Conservation (phyloP, 176 grass and related monocot species). For the Oryza meyeriana region DNA sequence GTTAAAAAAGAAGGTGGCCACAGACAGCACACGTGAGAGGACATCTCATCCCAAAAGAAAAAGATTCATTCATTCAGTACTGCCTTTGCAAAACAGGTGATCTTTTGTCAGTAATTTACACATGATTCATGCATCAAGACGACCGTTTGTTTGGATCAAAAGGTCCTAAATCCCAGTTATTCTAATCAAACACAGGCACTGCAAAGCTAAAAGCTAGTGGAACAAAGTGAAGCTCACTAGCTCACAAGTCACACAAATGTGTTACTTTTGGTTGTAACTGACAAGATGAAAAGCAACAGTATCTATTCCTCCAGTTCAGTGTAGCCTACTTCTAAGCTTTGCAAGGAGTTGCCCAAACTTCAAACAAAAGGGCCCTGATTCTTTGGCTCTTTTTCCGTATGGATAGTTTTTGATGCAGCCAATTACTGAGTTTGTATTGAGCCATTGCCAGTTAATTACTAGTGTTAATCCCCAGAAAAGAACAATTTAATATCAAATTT, state of each 20-base stretch:
- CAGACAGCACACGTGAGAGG: conserved; percentile 29
- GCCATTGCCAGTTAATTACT: background rate
- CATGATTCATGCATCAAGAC: background rate
- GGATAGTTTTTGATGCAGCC: background rate
- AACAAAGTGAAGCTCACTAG: background rate
- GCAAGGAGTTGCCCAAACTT: background rate
- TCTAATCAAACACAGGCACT: background rate
- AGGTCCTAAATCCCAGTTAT: background rate
- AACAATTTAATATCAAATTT: background rate
- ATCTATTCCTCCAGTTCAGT: conserved; percentile 1
- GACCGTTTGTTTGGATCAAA: background rate
- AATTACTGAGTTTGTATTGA: background rate
- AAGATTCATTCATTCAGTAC: background rate
- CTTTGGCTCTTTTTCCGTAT: background rate
- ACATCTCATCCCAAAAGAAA: conserved; percentile 1
- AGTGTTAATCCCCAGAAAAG: background rate
- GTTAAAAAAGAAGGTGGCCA: background rate
- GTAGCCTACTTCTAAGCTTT: background rate
- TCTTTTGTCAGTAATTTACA: conserved; percentile 1
- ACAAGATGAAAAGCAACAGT: background rate
- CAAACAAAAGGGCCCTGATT: background rate
- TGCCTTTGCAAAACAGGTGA: background rate
- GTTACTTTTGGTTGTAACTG: background rate
- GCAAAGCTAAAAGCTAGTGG: background rate
- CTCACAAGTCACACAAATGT: background rate